Base-by-base conservation (phyloP, 192 early-diverging fungal species). In the Backusella mclennaniae region DNA sequence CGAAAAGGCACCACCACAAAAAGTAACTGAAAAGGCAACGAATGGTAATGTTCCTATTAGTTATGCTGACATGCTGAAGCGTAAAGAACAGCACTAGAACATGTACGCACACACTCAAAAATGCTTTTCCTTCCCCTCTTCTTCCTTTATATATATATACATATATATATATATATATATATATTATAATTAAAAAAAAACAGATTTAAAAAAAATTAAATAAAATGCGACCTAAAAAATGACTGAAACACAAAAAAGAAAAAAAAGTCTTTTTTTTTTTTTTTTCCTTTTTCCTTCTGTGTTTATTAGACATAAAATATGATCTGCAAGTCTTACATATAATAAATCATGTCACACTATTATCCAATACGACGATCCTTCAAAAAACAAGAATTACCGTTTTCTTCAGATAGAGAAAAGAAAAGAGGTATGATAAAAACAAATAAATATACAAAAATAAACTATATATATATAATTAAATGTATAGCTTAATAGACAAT, bases 61-160 rank as follows among this genome's bases (percentile, higher is more conserved):
- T 29, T 76, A 76, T 69, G 75, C 75, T 38, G 75, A 76, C n/a
- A 76, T 76, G 67, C n/a, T 76, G 15, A 76, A 76, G 21, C 39
- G 44, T 15, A 69, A 76, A 19, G 29, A 53, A 56, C 56, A 53
- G 1, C 19, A 53, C 14, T 12, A 31, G n/a, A 9, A 41, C 6
- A 26, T 35, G 6, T 31, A 29, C 8, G 56, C n/a, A 26, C 21
- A 72, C 63, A 6, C 17, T 3, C 33, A 33, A 33, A 35, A 29
- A 26, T 41, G 21, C 14, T 52, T 69, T 52, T 19, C 29, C 38
- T 33, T 33, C 41, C 42, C 42, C 21, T 76, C 56, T 38, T 39
- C 69, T 52, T 19, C 36, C 31, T 52, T 75, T 3, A 2, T 15
- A 17, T 52, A 7, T 68, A 23, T 7, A 42, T 7, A 46, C 17